Base-by-base conservation (phyloP, 2,329 filamentous ascomycete species). In the Uncinocarpus reesii region DNA sequence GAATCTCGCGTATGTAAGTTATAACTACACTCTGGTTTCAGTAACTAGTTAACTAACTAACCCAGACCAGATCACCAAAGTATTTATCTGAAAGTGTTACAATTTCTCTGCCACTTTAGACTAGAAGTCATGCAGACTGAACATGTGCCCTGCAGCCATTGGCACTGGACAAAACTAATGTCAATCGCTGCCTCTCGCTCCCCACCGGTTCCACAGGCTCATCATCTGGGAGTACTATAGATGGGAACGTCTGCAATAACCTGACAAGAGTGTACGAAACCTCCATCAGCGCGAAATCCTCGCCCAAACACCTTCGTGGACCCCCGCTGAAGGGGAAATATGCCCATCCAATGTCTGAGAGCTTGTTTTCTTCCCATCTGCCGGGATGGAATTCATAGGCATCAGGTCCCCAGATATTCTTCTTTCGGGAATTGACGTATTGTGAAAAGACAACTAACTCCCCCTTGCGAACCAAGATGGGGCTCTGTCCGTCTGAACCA, bases 391-490 rank as follows among this genome's bases (percentile, higher is more conserved):
- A 50, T 15, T 42, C 36, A 15, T 50, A 16, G 13, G 48, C 48
- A 42, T 50, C 48, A 0, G 71, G 62, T 7, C 79, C 79, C 58
- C 81, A 83, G 5, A 83, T 65, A 56, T 76, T 71, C 36, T 62
- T 64, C 13, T 83, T 77, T 1, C 85, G 80, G 60, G 90, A 84
- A 81, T 89, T 84, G 6, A 78, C 66, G 47, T 86, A 75, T 0
- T 81, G 73, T 38, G 74, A 80, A 70, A 87, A 92, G 38, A 68
- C 71, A 52, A 92, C 70, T 4, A 75, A 65, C 1, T 80, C 80
- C 57, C 81, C 78, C 62, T 84, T 82, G 50, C 77, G 75, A 5
- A 88, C 67, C 48, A 80, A 77, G 1, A 90, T 60, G 0, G 84
- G 84, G 36, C 72, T 67, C 1, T 67, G 64, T 31, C 71, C 64